Conservation (phyloP, 805 yeast genomes). For the Candida tammaniensis region DNA sequence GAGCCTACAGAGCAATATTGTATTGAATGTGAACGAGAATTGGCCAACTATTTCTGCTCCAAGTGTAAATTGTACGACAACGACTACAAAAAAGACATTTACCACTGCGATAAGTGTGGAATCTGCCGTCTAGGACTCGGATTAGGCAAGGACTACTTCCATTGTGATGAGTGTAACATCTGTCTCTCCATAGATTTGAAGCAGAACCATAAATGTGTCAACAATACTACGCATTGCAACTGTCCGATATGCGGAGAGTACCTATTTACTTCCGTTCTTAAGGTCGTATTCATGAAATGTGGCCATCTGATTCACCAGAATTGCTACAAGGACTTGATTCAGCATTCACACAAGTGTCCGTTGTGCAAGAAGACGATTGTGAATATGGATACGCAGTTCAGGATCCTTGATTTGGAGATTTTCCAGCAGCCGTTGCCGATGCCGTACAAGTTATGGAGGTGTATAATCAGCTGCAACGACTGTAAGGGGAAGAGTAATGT, state of each 20-base stretch:
- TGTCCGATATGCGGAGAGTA: conserved; percentile 94
- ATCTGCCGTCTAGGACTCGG: conserved; percentile 91
- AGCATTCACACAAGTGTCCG: conserved; percentile 87
- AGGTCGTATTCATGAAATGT: conserved; percentile 89
- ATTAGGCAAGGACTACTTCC: conserved; percentile 83
- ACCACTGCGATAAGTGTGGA: conserved; percentile 91
- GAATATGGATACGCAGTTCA: conserved; percentile 85
- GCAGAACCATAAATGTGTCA: conserved; percentile 78
- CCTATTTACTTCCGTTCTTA: conserved; percentile 75
- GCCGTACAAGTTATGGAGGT: conserved; percentile 74
- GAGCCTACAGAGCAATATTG: conserved; percentile 64
- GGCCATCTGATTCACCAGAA: conserved; percentile 91
- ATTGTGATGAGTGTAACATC: conserved; percentile 85
- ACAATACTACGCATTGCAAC: conserved; percentile 82
- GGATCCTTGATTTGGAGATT: conserved; percentile 84
- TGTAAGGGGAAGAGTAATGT: conserved; percentile 80
- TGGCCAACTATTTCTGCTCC: conserved; percentile 76
- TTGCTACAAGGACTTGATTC: conserved; percentile 80
- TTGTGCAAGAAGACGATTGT: conserved; percentile 80
- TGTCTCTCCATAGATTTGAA: conserved; percentile 79
- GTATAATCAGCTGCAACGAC: conserved; percentile 78
- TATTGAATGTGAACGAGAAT: conserved; percentile 57
- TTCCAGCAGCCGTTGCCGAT: conserved; percentile 72
- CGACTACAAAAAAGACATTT: conserved; percentile 73
- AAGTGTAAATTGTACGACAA: conserved; percentile 82